Evolutionary conservation across 2,329 filamentous ascomycete genomes (phyloP).

Genomic region (Stachybotrys echinatus): DNA sequence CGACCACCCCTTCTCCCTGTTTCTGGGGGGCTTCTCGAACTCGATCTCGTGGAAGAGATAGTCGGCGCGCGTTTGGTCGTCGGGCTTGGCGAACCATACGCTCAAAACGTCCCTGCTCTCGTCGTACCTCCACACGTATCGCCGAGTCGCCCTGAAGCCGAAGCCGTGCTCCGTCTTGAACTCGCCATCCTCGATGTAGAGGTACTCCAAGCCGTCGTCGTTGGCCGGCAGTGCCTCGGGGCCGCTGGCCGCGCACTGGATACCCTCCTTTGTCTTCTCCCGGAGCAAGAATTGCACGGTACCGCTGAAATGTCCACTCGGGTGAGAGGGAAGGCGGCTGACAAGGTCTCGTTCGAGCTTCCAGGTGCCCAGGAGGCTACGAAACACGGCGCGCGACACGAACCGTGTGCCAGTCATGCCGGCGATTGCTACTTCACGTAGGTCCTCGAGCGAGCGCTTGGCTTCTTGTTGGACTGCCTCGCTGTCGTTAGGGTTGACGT

Average conservation of each 20-base stretch:
- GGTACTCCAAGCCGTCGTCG: conserved; percentile 50
- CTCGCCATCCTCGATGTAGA: conserved; percentile 64
- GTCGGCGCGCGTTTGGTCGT: conserved; percentile 58
- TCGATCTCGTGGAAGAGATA: conserved; percentile 73
- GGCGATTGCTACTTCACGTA: conserved; percentile 33
- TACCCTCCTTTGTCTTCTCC: conserved; percentile 48
- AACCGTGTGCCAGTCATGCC: conserved; percentile 43
- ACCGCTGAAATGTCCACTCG: conserved; percentile 60
- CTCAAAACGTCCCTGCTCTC: conserved; percentile 55
- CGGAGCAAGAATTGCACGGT: conserved; percentile 61
- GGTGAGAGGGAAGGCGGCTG: conserved; percentile 50
- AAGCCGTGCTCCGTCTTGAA: conserved; percentile 54
- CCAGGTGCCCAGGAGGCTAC: conserved; percentile 68
- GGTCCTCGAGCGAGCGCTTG: conserved; percentile 38
- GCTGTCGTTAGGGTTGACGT: conserved; percentile 35
- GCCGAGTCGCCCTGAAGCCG: conserved; percentile 54
- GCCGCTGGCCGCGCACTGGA: conserved; percentile 23
- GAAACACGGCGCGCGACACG: conserved; percentile 62
- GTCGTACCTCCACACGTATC: conserved; percentile 70
- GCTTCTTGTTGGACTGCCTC: conserved; percentile 32
- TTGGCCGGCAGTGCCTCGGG: conserved; percentile 10
- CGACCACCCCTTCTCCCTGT: conserved; percentile 44
- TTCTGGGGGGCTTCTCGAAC: conserved; percentile 39
- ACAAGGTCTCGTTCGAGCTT: conserved; percentile 51
- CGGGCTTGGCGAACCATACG: conserved; percentile 67